Conservation (phyloP, 2,329 filamentous ascomycete species). For the Alternaria brassicae region DNA sequence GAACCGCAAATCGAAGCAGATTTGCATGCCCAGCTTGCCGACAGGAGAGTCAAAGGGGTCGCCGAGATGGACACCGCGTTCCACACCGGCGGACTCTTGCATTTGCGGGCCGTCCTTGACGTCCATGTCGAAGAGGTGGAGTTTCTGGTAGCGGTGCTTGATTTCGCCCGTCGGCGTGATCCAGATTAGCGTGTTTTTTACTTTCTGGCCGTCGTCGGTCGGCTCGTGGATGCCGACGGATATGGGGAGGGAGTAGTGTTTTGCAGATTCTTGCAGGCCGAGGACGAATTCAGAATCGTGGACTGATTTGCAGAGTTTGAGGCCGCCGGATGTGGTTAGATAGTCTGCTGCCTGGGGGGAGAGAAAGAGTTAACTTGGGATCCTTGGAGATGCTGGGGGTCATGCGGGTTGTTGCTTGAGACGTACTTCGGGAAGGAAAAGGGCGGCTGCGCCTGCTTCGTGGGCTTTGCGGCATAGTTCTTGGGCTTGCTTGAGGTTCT, state of each 20-base stretch:
- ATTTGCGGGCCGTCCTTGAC: constrained; percentile 64
- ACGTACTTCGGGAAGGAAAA: constrained; percentile 76
- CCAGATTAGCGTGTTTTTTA: constrained; percentile 72
- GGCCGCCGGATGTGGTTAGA: constrained; percentile 72
- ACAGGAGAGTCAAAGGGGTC: constrained; percentile 75
- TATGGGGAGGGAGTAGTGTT: constrained; percentile 69
- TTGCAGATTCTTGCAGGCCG: constrained; percentile 74
- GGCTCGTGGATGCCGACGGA: constrained; percentile 81
- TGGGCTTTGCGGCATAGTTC: constrained; percentile 75
- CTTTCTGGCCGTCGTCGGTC: constrained; percentile 55
- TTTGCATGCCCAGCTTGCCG: constrained; percentile 78
- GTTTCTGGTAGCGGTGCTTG: constrained; percentile 77
- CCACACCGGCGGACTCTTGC: constrained; percentile 71
- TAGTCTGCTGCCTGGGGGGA: constrained; percentile 82
- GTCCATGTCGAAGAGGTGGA: constrained; percentile 84
- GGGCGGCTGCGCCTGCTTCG: constrained; percentile 76
- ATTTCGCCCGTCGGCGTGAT: constrained; percentile 68
- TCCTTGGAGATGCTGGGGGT: neutral
- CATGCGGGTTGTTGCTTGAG: no score
- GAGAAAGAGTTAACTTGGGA: no score
- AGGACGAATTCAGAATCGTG: constrained; percentile 74
- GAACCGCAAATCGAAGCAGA: constrained; percentile 92
- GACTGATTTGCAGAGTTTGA: constrained; percentile 73
- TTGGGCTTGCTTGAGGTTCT: constrained; percentile 82
- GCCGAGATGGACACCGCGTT: constrained; percentile 61